Evolutionary conservation across 129 eudicot genomes (phyloP).

Genomic region (Tagetes erecta): DNA sequence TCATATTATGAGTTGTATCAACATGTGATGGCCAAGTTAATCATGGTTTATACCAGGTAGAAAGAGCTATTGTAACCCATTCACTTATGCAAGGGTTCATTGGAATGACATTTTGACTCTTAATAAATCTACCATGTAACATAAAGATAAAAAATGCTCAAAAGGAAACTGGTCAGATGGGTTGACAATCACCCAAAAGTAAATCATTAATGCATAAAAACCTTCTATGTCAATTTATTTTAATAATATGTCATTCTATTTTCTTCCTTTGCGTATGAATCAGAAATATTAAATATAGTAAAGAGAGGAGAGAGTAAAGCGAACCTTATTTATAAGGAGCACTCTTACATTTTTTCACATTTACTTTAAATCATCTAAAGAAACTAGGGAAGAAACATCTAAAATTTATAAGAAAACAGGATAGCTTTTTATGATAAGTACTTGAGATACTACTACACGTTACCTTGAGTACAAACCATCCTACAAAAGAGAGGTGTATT

Average conservation of each 20-base stretch:
- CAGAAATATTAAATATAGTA: neutral
- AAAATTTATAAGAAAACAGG: too few relatives aligned
- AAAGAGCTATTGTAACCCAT: neutral
- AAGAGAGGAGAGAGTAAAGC: neutral
- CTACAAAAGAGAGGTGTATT: too few relatives aligned
- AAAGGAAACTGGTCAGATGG: neutral
- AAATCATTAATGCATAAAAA: neutral
- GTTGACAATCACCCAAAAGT: neutral
- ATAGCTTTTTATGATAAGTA: too few relatives aligned
- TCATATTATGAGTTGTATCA: constrained; percentile 4
- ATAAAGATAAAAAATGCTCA: neutral
- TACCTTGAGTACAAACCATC: too few relatives aligned
- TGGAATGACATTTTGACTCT: constrained; percentile 3
- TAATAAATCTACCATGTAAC: neutral
- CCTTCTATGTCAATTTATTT: neutral
- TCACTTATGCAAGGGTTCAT: constrained; percentile 14
- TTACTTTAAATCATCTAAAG: too few relatives aligned
- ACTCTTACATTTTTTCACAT: neutral
- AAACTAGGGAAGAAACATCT: too few relatives aligned
- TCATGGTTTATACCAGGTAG: neutral
- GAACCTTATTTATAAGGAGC: neutral
- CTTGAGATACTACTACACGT: too few relatives aligned
- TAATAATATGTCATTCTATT: neutral
- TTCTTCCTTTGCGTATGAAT: neutral
- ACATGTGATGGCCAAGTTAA: neutral